These are phyloP conservation scores for Hypoxylon cercidicola DNA, from an alignment of 495 filamentous ascomycete genomes.

Conservation along the genomic window DNA sequence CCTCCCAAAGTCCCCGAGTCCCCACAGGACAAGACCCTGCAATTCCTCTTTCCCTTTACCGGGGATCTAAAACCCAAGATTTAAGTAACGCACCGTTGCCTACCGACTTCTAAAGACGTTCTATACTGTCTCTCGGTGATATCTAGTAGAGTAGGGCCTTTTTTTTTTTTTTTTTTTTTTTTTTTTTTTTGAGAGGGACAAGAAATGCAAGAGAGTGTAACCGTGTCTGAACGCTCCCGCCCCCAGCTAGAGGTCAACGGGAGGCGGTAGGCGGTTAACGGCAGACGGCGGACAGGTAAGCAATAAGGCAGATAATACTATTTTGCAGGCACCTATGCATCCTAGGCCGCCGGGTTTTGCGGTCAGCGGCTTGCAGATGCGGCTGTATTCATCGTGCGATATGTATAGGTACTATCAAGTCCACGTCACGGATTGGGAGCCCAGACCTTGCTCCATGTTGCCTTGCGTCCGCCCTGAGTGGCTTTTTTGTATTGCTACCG, in stretches of 20 bases:
- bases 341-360: slow-evolving; percentile 27
- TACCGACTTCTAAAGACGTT: slow-evolving; percentile 24
- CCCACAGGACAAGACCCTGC: slow-evolving; percentile 34
- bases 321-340: slow-evolving; percentile 35
- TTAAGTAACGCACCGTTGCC: slow-evolving; percentile 37
- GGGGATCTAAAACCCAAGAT: slow-evolving; percentile 35
- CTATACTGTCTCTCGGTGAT: slow-evolving; percentile 30
- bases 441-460: slow-evolving; percentile 36
- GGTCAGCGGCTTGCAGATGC: slow-evolving; percentile 43
- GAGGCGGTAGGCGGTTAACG: not conserved
- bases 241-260: slow-evolving; percentile 8
- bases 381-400: slow-evolving; percentile 44
- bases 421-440: slow-evolving; percentile 37
- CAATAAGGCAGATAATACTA: slow-evolving; percentile 25
- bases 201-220: slow-evolving; percentile 17
- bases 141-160: slow-evolving; percentile 33
- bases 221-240: slow-evolving; percentile 11
- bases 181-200: not conserved
- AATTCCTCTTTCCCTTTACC: slow-evolving; percentile 37
- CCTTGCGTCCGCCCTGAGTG: slow-evolving; percentile 27
- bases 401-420: slow-evolving; percentile 28
- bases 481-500: slow-evolving; percentile 36
- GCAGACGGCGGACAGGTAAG: not conserved
- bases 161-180: too few relatives aligned
- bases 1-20: slow-evolving; percentile 30